phyloP scores from a whole-genome alignment of 2,329 filamentous ascomycete genomes.

The Teratosphaeria zuluensis region DNA sequence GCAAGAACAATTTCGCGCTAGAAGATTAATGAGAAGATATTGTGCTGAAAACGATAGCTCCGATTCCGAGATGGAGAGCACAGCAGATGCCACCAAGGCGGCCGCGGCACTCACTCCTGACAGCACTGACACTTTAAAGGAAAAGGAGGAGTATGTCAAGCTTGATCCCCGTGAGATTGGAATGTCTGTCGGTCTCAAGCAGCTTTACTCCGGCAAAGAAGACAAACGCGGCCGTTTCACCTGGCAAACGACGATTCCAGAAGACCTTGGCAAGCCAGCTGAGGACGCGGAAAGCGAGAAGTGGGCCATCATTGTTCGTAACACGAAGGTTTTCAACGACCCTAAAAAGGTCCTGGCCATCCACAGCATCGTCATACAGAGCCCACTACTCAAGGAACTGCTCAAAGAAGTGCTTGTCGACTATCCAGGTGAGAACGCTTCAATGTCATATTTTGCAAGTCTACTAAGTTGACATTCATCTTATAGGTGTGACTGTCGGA shows the following conservation, averaged over 20 bases:
- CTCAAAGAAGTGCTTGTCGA: conserved; percentile 46
- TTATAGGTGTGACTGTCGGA: conserved; percentile 50
- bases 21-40: neutral
- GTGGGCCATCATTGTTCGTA: conserved; percentile 51
- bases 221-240: conserved; percentile 42
- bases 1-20: neutral
- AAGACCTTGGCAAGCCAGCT: conserved; percentile 45
- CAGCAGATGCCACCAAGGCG: neutral
- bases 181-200: conserved; percentile 34
- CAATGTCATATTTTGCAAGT: neutral
- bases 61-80: neutral
- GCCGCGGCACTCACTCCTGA: neutral
- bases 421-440: neutral
- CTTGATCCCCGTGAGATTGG: conserved; percentile 13
- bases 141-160: conserved; percentile 1
- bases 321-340: conserved; percentile 41
- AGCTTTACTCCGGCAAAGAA: conserved; percentile 42
- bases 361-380: conserved; percentile 56
- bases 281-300: conserved; percentile 54
- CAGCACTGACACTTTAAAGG: neutral
- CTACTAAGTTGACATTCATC: conserved; percentile 20
- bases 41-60: neutral
- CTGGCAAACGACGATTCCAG: conserved; percentile 48
- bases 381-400: conserved; percentile 48
- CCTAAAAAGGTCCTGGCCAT: conserved; percentile 49